These are phyloP conservation scores for Aegilops sharonensis DNA, from an alignment of 176 grass and related monocot species.

Conservation along the genomic window DNA sequence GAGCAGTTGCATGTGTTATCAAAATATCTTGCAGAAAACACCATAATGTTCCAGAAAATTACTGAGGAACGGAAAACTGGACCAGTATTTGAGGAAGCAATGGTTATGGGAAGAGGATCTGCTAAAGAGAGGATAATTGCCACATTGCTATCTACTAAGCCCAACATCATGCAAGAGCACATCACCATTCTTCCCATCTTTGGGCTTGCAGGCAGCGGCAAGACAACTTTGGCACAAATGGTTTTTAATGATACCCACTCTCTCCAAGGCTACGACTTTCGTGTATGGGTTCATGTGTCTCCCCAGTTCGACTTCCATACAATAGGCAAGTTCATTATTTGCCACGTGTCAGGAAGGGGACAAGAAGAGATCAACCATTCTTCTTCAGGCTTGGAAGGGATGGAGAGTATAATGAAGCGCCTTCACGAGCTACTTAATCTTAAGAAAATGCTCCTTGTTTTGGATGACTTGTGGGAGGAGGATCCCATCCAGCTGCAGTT, in stretches of 20 bases:
- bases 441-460: not conserved
- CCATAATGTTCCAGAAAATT: too few relatives aligned
- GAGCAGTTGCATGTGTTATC: accelerated
- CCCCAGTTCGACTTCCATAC: not conserved
- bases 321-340: not conserved
- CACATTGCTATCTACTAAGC: not conserved
- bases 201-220: not conserved
- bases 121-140: not conserved
- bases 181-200: not conserved
- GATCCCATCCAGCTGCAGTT: too few relatives aligned
- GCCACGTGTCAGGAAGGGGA: not conserved
- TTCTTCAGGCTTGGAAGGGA: not conserved
- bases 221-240: conserved; percentile 4
- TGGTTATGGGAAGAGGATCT: not conserved
- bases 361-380: not conserved
- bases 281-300: not conserved
- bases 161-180: not conserved
- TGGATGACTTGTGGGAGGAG: not conserved
- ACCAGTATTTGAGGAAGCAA: not conserved
- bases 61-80: not conserved
- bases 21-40: too few relatives aligned
- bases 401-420: not conserved
- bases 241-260: not conserved
- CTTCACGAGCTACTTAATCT: not conserved
- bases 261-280: not conserved